phyloP scores from a whole-genome alignment of 2,329 filamentous ascomycete genomes.

The Zasmidium citrigriseum region DNA sequence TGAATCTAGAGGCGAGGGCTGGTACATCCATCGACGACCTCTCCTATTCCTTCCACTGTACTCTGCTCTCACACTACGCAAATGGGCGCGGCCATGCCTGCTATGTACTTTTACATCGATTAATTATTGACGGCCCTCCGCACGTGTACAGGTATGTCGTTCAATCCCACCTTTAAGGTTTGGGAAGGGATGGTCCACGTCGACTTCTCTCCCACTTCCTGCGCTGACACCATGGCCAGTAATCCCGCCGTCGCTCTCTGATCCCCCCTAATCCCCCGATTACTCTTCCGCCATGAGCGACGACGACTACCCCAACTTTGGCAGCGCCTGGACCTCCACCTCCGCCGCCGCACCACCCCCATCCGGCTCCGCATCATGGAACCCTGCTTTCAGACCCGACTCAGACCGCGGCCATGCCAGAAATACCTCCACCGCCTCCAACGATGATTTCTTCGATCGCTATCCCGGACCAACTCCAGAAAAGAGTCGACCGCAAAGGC shows the following conservation, averaged over 20 bases:
- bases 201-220: background rate
- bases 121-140: background rate
- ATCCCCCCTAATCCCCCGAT: background rate
- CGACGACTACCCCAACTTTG: conserved; percentile 41
- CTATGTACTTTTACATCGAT: background rate
- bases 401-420: conserved; percentile 17
- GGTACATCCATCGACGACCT: background rate
- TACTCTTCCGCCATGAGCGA: conserved; percentile 26
- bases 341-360: conserved; percentile 3
- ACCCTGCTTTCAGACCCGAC: conserved; percentile 53
- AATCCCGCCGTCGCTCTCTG: background rate
- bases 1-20: no score
- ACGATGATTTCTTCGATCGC: conserved; percentile 41
- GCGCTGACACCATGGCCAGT: conserved; percentile 14
- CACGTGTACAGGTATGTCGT: conserved; percentile 10
- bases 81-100: background rate
- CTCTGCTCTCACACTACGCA: background rate
- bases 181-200: background rate
- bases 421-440: conserved; percentile 22
- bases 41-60: background rate
- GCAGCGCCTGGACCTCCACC: conserved; percentile 37
- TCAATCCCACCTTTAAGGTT: background rate
- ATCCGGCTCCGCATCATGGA: conserved; percentile 48
- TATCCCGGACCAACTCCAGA: conserved; percentile 31
- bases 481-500: conserved; percentile 7